Conservation (phyloP, 257 asterid genomes). For the Solanum lycopersicoides region DNA sequence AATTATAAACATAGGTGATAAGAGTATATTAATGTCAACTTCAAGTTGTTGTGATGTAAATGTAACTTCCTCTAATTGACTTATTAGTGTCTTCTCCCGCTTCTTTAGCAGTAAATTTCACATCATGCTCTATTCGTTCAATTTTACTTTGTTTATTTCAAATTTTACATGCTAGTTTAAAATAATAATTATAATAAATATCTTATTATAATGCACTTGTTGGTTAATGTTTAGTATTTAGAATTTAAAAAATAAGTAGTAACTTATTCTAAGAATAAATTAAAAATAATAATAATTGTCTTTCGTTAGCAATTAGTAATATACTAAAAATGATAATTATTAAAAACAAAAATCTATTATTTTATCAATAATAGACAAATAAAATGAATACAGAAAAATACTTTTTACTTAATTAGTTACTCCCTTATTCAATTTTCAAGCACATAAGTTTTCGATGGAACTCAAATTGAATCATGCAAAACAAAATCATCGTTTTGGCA, state of each 20-base stretch:
- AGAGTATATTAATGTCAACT: not conserved
- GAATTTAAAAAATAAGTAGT: not conserved
- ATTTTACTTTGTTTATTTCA: not conserved
- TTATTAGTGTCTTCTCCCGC: not conserved
- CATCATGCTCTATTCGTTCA: not conserved
- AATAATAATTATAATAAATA: no score
- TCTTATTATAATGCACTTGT: no score
- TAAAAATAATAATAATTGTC: no score
- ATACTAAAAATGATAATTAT: not conserved
- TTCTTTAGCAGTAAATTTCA: not conserved
- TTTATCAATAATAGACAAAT: no score
- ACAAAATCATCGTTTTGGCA: not conserved
- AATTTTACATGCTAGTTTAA: accelerated
- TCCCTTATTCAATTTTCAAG: not conserved
- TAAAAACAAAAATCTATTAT: no score
- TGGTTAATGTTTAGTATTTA: not conserved
- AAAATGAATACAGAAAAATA: no score
- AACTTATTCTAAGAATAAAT: no score
- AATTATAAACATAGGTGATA: no score
- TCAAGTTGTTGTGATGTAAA: not conserved
- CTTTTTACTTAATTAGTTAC: not conserved
- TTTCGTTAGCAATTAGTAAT: not conserved
- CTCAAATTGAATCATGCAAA: not conserved
- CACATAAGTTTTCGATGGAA: not conserved
- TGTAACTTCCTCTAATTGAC: not conserved